phyloP scores from a whole-genome alignment of 805 yeast species.

The Metschnikowia similis region DNA sequence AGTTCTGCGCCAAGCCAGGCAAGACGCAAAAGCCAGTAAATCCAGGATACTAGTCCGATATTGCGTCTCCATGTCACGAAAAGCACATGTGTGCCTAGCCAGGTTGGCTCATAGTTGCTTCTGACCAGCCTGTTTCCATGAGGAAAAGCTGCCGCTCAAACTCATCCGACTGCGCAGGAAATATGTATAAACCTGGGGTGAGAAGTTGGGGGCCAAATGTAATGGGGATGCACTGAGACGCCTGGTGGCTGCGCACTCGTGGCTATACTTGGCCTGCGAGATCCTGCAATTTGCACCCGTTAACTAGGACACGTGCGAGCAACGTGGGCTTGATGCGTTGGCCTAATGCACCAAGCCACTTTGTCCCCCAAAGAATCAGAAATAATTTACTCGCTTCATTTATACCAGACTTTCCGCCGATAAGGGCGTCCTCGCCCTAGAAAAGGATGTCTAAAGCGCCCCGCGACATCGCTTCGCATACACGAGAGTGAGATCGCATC shows the following conservation, averaged over 20 bases:
- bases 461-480: neutral
- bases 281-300: slow-evolving; percentile 2
- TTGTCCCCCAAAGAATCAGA: no score
- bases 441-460: no score
- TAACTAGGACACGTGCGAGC: neutral
- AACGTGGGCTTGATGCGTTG: neutral
- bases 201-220: neutral
- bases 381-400: no score
- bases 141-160: no score
- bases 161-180: neutral
- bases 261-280: neutral
- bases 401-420: neutral
- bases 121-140: no score
- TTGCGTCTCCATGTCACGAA: neutral
- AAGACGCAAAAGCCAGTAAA: neutral
- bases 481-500: no score
- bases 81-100: neutral
- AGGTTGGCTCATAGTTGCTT: no score
- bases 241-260: neutral
- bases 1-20: neutral
- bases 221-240: neutral
- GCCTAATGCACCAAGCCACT: no score
- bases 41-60: neutral
- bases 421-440: no score
- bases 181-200: neutral